Base-by-base conservation (phyloP, 768 basidiomycete species). In the Lactarius evosmus region DNA sequence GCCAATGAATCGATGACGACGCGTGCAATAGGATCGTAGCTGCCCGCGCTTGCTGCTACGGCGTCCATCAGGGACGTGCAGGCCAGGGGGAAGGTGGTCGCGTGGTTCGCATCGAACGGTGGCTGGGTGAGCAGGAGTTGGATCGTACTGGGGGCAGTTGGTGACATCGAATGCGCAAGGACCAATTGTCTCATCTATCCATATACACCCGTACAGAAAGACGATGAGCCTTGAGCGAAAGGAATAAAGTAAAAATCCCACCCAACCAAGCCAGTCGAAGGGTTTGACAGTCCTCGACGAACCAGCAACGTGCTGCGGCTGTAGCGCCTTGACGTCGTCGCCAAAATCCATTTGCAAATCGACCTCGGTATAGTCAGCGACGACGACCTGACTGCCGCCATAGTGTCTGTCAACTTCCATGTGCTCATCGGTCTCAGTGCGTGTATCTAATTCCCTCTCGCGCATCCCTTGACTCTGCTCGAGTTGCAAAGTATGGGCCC, bases 141-240 rank as follows among this genome's bases (percentile, higher is more conserved):
- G 27, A 67, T 46, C 8, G 68, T 64, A 58, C 58, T 64, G 12
- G 57, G 51, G 6, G 57, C 49, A 46, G 40, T 61, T 3, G 54
- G 38, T 27, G 59, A 36, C 7, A 30, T 30, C 36, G 66, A 40
- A 32, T 69, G 68, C 49, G 57, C 58, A 54, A 69, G 55, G 27
- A 69, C n/a, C 14, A 65, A 9, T 22, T 69, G 66, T 58, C 66
- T 56, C 60, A 62, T 66, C 68, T 69, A 16, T 40, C 3, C 17
- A 33, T 25, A 30, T 14, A 22, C 67, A 16, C 34, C 3, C 17
- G 29, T 25, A 30, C 16, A 22, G 11, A 44, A 12, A 25, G 41
- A n/a, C 46, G 19, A 27, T 60, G 19, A 63, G 16, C 25, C 29
- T 3, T 14, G 25, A 50, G 32, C 16, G 12, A 11, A 1, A n/a